Conservation (phyloP, 192 early-diverging fungal genomes). For the Endogone sp. region DNA sequence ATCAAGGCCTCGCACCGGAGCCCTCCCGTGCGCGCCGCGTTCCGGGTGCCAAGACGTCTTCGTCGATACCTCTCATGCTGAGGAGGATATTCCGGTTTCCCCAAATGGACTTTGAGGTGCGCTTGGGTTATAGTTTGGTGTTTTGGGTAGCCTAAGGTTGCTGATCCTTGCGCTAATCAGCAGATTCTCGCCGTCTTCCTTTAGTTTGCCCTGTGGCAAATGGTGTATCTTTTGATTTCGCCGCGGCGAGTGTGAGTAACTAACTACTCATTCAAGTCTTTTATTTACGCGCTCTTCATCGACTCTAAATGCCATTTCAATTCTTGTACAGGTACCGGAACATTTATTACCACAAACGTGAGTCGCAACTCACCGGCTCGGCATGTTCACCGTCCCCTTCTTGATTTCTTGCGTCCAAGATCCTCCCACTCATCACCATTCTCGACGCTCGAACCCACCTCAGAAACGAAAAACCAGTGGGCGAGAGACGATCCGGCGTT, state of each 20-base stretch:
- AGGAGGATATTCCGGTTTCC: slow-evolving; percentile 52
- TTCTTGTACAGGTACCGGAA: slow-evolving; percentile 76
- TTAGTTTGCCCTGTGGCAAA: slow-evolving; percentile 84
- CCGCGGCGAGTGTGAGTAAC: slow-evolving; percentile 74
- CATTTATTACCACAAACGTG: slow-evolving; percentile 96
- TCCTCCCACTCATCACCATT: too few species aligned
- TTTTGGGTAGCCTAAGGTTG: too few species aligned
- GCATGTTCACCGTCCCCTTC: too few species aligned
- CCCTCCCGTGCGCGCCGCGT: slow-evolving; percentile 2
- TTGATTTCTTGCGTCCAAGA: too few species aligned
- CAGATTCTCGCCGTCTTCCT: slow-evolving; percentile 1
- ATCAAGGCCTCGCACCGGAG: neutral
- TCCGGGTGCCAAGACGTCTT: slow-evolving; percentile 6
- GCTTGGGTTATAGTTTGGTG: too few species aligned
- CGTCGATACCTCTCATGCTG: slow-evolving; percentile 47
- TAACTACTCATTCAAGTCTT: neutral
- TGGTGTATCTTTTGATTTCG: slow-evolving; percentile 78
- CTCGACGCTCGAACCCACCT: too few species aligned
- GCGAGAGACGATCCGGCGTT: slow-evolving; percentile 97
- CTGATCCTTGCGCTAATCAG: too few species aligned
- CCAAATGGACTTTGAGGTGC: slow-evolving; percentile 80
- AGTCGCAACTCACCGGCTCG: slow-evolving; percentile 10
- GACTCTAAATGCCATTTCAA: too few species aligned
- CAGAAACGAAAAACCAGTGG: slow-evolving; percentile 99
- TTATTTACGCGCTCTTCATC: slow-evolving; percentile 9